Evolutionary conservation across 495 filamentous ascomycete species (phyloP).

Genomic region (Jackrogersella minutella): DNA sequence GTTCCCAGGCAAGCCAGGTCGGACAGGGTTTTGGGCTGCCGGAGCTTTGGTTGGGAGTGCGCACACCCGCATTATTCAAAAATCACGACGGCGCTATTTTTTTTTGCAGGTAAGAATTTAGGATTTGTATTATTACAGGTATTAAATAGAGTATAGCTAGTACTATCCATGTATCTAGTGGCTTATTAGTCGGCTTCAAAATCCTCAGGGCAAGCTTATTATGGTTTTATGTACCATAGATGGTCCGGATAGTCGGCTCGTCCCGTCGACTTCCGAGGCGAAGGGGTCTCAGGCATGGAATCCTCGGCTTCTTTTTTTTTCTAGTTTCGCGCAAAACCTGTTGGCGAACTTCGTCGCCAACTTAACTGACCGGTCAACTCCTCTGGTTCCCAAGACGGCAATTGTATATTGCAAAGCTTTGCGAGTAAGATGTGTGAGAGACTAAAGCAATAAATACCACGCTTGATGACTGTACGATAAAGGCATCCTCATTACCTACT

Average conservation of each 20-base stretch:
- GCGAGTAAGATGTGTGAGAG: background rate
- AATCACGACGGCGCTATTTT: slow-evolving; percentile 12
- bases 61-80: slow-evolving; percentile 21
- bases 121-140: slow-evolving; percentile 26
- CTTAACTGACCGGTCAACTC: slow-evolving; percentile 12
- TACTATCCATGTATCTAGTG: too few relatives aligned
- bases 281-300: background rate
- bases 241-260: slow-evolving; percentile 22
- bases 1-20: slow-evolving; percentile 10
- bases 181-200: background rate
- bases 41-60: background rate
- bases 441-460: slow-evolving; percentile 20
- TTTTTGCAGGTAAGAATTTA: slow-evolving; percentile 2
- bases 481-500: slow-evolving; percentile 20
- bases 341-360: slow-evolving; percentile 22
- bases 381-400: slow-evolving; percentile 23
- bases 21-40: slow-evolving; percentile 20
- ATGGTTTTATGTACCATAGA: too few relatives aligned
- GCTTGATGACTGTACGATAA: slow-evolving; percentile 21
- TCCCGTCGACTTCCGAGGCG: slow-evolving; percentile 25
- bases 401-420: slow-evolving; percentile 9
- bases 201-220: background rate
- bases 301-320: slow-evolving; percentile 25
- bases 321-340: slow-evolving; percentile 12
- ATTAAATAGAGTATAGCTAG: background rate